Evolutionary conservation across 2,329 filamentous ascomycete species (phyloP).

Genomic region (Pseudogymnoascus verrucosus): DNA sequence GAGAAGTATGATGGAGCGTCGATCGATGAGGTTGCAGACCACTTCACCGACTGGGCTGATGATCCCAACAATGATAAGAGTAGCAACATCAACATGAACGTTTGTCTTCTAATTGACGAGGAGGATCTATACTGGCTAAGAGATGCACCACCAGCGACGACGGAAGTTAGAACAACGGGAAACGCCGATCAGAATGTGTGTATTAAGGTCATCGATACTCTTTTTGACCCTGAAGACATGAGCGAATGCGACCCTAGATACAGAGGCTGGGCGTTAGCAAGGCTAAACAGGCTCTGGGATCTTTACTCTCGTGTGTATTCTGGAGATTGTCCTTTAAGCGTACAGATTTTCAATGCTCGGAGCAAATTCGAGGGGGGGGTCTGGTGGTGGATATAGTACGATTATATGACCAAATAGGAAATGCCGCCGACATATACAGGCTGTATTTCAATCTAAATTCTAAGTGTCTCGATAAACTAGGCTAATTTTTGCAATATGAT

Average conservation of each 20-base stretch:
- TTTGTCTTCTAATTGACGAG: constrained; percentile 7
- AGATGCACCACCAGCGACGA: not conserved
- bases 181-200: constrained; percentile 1
- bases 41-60: constrained; percentile 1
- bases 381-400: not conserved
- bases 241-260: constrained; percentile 5
- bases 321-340: not conserved
- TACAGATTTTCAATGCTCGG: not conserved
- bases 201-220: constrained; percentile 7
- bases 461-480: too few species aligned
- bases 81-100: not conserved
- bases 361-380: not conserved
- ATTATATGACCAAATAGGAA: not conserved
- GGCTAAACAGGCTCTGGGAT: not conserved
- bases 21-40: not conserved
- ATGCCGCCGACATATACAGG: not conserved
- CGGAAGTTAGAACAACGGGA: not conserved
- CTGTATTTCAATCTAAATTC: too few species aligned
- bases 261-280: constrained; percentile 1
- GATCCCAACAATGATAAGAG: not conserved
- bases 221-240: constrained; percentile 8
- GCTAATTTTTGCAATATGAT: too few species aligned
- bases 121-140: not conserved
- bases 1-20: constrained; percentile 3
- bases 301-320: constrained; percentile 4